These are phyloP conservation scores for Vitis rotundifolia DNA, from an alignment of 164 flowering plant genomes.

Conservation along the genomic window DNA sequence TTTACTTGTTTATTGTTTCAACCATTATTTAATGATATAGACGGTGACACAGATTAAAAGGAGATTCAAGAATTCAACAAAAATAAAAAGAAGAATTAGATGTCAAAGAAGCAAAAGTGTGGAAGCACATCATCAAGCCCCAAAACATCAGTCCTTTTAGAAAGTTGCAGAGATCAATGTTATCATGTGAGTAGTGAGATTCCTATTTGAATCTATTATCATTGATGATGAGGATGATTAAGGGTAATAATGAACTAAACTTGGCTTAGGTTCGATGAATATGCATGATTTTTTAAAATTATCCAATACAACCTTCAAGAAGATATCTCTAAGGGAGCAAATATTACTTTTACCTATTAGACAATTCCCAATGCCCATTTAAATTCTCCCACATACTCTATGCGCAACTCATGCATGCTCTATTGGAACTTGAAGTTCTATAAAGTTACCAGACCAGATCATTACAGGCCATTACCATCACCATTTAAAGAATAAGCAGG, in stretches of 20 bases:
- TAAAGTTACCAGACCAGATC: conserved; percentile 8
- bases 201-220: neutral
- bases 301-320: conserved; percentile 2
- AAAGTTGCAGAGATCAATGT: neutral
- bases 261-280: neutral
- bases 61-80: neutral
- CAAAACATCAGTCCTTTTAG: neutral
- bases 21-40: neutral
- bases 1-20: neutral
- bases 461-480: conserved; percentile 3
- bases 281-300: neutral
- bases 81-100: neutral
- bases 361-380: conserved; percentile 15
- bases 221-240: neutral
- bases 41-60: neutral
- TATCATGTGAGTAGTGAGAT: conserved; percentile 14
- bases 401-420: conserved; percentile 1
- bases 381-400: neutral
- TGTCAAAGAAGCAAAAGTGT: neutral
- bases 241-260: neutral
- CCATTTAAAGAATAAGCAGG: neutral
- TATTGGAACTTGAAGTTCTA: conserved; percentile 27
- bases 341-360: conserved; percentile 10
- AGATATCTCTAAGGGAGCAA: neutral
- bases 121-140: neutral